These are phyloP conservation scores for Globisporangium barbulae DNA, from an alignment of 352 stramenopile species.

Conservation along the genomic window DNA sequence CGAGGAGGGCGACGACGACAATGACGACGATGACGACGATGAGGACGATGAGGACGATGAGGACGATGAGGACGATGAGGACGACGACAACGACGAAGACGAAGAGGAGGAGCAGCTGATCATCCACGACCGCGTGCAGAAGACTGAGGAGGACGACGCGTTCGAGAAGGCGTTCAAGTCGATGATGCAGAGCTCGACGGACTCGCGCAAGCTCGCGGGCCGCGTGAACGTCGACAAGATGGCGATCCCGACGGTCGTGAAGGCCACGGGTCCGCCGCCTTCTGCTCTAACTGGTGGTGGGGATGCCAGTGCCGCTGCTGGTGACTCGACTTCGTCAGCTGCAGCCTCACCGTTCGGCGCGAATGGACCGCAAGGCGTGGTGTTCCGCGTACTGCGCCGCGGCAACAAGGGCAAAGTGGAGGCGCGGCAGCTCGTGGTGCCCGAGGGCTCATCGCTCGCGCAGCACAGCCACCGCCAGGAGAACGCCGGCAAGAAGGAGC, in stretches of 20 bases:
- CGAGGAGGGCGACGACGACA: conserved; percentile 24
- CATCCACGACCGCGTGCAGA: conserved; percentile 72
- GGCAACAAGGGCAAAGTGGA: conserved; percentile 97
- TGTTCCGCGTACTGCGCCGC: conserved; percentile 95
- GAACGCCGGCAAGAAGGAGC: conserved; percentile 80
- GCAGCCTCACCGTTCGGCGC: conserved; percentile 21
- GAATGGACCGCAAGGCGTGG: conserved; percentile 45
- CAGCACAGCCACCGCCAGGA: conserved; percentile 87
- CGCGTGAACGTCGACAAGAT: conserved; percentile 88
- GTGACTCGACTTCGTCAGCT: neutral
- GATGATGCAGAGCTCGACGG: conserved; percentile 73
- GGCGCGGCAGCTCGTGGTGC: conserved; percentile 91
- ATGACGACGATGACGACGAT: conserved; percentile 61
- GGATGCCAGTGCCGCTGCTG: neutral
- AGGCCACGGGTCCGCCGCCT: conserved; percentile 30
- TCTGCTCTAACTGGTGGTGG: conserved; percentile 11
- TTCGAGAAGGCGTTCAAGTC: conserved; percentile 88
- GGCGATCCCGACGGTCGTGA: conserved; percentile 81
- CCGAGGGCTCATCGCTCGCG: conserved; percentile 91
- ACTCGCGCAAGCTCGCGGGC: conserved; percentile 54
- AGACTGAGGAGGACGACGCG: conserved; percentile 81
- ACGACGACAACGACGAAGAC: conserved; percentile 58
- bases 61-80: conserved; percentile 60
- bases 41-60: conserved; percentile 77
- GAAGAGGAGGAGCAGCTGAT: conserved; percentile 89